These are phyloP conservation scores for Omphalotus olearius DNA, from an alignment of 1,284 basidiomycete genomes.

Conservation along the genomic window DNA sequence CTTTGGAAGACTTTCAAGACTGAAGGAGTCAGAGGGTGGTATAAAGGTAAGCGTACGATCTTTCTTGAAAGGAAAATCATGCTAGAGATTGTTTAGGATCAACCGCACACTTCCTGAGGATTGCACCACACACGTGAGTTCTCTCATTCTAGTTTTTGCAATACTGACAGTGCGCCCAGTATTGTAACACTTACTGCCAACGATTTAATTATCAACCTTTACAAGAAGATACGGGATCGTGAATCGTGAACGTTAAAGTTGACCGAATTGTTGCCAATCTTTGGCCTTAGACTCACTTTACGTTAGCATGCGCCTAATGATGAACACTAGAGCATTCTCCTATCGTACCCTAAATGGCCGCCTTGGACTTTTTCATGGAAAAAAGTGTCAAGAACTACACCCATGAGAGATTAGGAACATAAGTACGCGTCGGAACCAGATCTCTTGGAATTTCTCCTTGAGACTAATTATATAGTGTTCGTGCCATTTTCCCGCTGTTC, in stretches of 20 bases:
- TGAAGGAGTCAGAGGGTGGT: constrained; percentile 89
- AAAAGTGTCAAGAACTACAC: too few relatives aligned
- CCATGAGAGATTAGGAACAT: too few relatives aligned
- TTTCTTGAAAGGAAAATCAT: not conserved
- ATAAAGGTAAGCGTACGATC: constrained; percentile 62
- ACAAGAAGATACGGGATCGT: constrained; percentile 38
- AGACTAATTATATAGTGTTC: too few relatives aligned
- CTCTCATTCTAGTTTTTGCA: constrained; percentile 3
- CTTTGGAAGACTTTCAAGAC: constrained; percentile 92
- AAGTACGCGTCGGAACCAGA: too few relatives aligned
- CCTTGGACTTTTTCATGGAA: too few relatives aligned
- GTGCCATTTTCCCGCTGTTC: too few relatives aligned
- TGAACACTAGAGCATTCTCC: too few relatives aligned
- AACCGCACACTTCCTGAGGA: constrained; percentile 87
- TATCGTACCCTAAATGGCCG: too few relatives aligned
- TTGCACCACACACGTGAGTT: constrained; percentile 86
- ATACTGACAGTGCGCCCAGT: constrained; percentile 31
- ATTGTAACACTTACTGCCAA: constrained; percentile 86
- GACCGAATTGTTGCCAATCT: too few relatives aligned
- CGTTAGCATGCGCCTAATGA: too few relatives aligned
- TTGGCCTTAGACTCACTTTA: too few relatives aligned
- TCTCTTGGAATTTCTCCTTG: too few relatives aligned
- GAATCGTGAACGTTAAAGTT: not conserved
- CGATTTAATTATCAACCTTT: constrained; percentile 77
- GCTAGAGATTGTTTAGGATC: constrained; percentile 50